Evolutionary conservation across 139 green algal genomes (phyloP).

Genomic region (Pleodorina starrii): DNA sequence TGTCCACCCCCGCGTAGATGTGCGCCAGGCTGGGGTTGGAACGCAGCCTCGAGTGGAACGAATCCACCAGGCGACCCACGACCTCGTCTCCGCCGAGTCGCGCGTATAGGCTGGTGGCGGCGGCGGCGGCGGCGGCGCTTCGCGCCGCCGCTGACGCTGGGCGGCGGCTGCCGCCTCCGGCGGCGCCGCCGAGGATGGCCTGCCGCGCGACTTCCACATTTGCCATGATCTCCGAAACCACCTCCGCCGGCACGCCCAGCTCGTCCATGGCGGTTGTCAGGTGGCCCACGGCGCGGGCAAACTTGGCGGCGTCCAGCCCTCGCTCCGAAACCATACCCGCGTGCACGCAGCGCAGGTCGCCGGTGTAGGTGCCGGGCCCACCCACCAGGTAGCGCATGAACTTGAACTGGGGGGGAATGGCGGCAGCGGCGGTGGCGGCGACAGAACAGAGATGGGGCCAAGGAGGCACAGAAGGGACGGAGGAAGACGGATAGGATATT

Average conservation of each 20-base stretch:
- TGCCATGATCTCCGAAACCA: neutral
- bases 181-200: neutral
- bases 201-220: neutral
- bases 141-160: neutral
- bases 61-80: neutral
- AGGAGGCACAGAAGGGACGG: too few relatives aligned
- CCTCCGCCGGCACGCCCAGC: neutral
- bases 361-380: neutral
- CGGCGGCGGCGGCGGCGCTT: too few relatives aligned
- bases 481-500: too few relatives aligned
- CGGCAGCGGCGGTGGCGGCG: too few relatives aligned
- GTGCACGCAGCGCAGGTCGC: conserved; percentile 18
- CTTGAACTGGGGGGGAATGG: neutral
- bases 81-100: conserved; percentile 11
- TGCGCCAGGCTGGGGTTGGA: neutral
- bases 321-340: neutral
- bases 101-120: neutral
- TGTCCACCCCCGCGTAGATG: neutral
- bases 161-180: neutral
- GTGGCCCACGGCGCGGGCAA: neutral
- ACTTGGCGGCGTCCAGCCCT: neutral
- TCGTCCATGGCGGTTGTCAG: neutral
- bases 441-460: too few relatives aligned
- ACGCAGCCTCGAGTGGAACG: neutral
- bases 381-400: conserved; percentile 45